Percentiles rank a stretch among this genome's conserved stretches.
Conservation (phyloP, 129 eudicot species). For the Cynara cardunculus region DNA sequence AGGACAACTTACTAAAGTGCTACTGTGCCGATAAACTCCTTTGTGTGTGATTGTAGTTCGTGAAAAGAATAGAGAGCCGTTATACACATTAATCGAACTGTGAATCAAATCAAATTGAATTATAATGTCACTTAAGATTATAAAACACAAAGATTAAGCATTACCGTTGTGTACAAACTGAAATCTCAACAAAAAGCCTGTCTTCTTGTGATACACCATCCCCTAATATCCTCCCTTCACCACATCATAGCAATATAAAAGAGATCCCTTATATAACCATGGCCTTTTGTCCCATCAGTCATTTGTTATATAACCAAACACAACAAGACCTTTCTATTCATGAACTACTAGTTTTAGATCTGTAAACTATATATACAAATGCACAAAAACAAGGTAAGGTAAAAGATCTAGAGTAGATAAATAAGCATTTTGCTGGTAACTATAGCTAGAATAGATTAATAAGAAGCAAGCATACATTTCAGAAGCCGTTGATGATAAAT, state of each 20-base stretch:
- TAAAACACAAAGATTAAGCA: not conserved
- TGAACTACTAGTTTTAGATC: not conserved
- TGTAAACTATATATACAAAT: not conserved
- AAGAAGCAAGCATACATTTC: not conserved
- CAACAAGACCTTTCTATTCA: not conserved
- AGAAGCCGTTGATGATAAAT: too few species aligned
- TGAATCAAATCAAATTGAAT: not conserved
- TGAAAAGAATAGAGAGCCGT: not conserved
- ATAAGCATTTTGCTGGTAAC: not conserved
- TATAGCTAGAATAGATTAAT: not conserved
- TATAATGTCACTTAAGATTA: not conserved
- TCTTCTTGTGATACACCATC: not conserved
- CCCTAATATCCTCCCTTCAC: not conserved
- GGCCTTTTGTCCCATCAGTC: not conserved
- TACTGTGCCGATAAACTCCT: not conserved
- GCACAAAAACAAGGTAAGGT: not conserved
- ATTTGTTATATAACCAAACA: not conserved
- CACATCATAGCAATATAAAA: not conserved
- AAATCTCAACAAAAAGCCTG: not conserved
- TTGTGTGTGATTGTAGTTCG: not conserved
- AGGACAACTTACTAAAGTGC: constrained; percentile 3
- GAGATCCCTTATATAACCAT: not conserved
- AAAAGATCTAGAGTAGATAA: constrained; percentile 3
- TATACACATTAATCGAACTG: constrained; percentile 1
- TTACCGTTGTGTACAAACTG: not conserved